phyloP scores from a whole-genome alignment of 2,329 filamentous ascomycete species.

The Tolypocladium nubicola region DNA sequence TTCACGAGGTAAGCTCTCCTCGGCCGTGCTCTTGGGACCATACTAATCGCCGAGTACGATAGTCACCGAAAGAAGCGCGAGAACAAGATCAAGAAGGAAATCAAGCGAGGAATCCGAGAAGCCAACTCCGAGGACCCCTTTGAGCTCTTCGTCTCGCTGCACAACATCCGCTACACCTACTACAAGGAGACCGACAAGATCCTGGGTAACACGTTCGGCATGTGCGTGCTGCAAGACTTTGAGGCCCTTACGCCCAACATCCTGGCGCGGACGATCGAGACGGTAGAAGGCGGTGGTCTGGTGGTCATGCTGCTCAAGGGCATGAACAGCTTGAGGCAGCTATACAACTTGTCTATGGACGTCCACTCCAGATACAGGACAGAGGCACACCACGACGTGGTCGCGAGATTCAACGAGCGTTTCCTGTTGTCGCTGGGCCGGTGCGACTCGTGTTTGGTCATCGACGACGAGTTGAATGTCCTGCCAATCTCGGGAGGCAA shows the following conservation, averaged over 20 bases:
- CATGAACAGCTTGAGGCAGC: conserved; percentile 93
- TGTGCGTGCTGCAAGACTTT: conserved; percentile 97
- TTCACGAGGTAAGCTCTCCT: conserved; percentile 58
- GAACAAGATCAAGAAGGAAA: conserved; percentile 95
- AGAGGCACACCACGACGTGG: conserved; percentile 90
- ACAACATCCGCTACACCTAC: conserved; percentile 97
- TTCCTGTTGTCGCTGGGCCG: conserved; percentile 93
- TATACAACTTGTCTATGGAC: conserved; percentile 96
- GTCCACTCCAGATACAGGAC: conserved; percentile 94
- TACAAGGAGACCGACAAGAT: conserved; percentile 99
- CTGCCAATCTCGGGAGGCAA: conserved; percentile 94
- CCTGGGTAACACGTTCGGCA: conserved; percentile 92
- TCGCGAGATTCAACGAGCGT: conserved; percentile 93
- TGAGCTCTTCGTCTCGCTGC: conserved; percentile 90
- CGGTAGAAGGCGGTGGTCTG: conserved; percentile 89
- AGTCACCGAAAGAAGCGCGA: conserved; percentile 97
- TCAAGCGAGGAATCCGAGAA: conserved; percentile 89
- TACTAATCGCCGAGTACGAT: background rate
- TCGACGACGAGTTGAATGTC: conserved; percentile 96
- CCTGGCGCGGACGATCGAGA: conserved; percentile 89
- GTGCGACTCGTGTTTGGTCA: conserved; percentile 87
- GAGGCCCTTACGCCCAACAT: conserved; percentile 97
- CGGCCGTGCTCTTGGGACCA: background rate
- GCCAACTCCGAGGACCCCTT: conserved; percentile 90
- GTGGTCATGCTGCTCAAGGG: conserved; percentile 87